phyloP scores from a whole-genome alignment of 2,329 filamentous ascomycete genomes.

The Cladophialophora immunda region DNA sequence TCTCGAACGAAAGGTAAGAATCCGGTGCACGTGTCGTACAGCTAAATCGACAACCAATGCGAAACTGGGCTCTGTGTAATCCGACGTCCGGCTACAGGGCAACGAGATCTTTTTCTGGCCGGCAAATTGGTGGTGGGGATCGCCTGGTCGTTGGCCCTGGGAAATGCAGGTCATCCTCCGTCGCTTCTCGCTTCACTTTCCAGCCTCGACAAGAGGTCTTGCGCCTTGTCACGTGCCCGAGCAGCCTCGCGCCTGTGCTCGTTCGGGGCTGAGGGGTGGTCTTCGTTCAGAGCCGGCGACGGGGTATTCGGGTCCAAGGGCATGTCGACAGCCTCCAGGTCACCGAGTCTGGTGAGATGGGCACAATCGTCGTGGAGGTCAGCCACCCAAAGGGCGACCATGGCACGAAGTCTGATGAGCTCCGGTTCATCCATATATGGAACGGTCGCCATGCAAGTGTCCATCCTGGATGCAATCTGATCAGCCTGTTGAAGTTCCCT shows the following conservation, averaged over 20 bases:
- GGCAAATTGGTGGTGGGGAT: slow-evolving; percentile 12
- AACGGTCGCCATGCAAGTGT: slow-evolving; percentile 72
- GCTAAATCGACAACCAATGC: slow-evolving; percentile 1
- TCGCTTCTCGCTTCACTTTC: slow-evolving; percentile 22
- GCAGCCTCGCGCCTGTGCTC: slow-evolving; percentile 28
- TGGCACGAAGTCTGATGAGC: slow-evolving; percentile 75
- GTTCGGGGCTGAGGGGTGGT: background rate
- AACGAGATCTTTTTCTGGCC: slow-evolving; percentile 13
- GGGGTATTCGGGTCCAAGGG: background rate
- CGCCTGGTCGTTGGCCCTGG: slow-evolving; percentile 2
- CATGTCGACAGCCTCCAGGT: background rate
- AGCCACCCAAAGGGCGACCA: slow-evolving; percentile 77
- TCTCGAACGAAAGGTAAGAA: slow-evolving; percentile 28
- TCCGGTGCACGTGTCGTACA: slow-evolving; percentile 27
- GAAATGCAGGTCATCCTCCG: slow-evolving; percentile 24
- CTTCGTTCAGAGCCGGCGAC: background rate
- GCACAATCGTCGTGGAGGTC: slow-evolving; percentile 61
- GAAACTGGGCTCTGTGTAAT: background rate
- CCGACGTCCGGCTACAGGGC: background rate
- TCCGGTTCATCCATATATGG: slow-evolving; percentile 75
- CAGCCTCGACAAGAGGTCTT: slow-evolving; percentile 22
- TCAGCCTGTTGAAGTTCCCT: slow-evolving; percentile 64
- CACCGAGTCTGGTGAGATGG: background rate
- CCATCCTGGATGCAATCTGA: slow-evolving; percentile 73
- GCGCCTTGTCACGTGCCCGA: slow-evolving; percentile 30